phyloP scores from a whole-genome alignment of 1,139 yeast species.

The Sugiyamaella sp. region DNA sequence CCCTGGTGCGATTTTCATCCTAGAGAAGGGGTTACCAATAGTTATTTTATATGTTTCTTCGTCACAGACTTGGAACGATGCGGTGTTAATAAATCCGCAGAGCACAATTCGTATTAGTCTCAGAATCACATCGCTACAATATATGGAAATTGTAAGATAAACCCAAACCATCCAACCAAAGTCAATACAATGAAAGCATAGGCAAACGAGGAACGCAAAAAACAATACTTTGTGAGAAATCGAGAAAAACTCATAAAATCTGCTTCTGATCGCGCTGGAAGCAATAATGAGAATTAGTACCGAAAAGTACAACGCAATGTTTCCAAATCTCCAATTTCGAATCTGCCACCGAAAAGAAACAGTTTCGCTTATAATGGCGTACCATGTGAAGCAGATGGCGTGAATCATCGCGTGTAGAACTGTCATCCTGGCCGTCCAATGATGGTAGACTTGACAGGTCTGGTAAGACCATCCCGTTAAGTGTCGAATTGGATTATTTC shows the following conservation, averaged over 20 bases:
- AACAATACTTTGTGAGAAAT: conserved; percentile 44
- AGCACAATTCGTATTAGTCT: conserved; percentile 40
- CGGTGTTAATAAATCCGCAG: conserved; percentile 44
- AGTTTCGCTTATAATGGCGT: conserved; percentile 44
- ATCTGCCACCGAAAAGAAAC: conserved; percentile 46
- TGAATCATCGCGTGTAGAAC: conserved; percentile 51
- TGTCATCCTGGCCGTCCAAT: conserved; percentile 62
- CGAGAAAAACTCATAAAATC: conserved; percentile 50
- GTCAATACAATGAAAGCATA: conserved; percentile 44
- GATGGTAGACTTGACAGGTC: conserved; percentile 62
- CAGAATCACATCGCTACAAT: conserved; percentile 46
- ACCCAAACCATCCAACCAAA: conserved; percentile 56
- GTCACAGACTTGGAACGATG: conserved; percentile 40
- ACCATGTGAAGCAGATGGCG: conserved; percentile 39
- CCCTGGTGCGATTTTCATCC: conserved; percentile 17
- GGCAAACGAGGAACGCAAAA: conserved; percentile 49
- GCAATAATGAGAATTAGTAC: conserved; percentile 26
- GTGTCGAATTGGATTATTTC: conserved; percentile 60
- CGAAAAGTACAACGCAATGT: conserved; percentile 42
- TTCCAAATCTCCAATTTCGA: conserved; percentile 50
- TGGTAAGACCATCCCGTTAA: conserved; percentile 67
- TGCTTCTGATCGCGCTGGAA: conserved; percentile 36
- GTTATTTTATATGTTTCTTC: conserved; percentile 36
- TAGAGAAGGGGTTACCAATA: conserved; percentile 8
- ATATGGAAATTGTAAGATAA: conserved; percentile 43